A percentile compares a stretch with the other conserved stretches of the same genome.
phyloP scores from a whole-genome alignment of 345 rosid genomes.

The Dipteronia dyeriana region DNA sequence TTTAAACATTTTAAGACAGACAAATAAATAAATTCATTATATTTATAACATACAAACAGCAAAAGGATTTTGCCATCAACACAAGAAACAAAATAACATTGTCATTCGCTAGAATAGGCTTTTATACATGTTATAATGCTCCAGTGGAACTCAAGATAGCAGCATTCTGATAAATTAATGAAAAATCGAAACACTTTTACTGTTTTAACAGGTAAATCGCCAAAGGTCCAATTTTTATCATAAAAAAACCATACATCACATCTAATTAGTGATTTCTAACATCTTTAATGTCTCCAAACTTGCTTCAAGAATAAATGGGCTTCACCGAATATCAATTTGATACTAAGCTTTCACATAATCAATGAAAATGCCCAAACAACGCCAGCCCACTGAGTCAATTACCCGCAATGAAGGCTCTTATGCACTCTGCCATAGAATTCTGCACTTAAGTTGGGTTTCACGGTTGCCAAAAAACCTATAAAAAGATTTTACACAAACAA shows the following conservation, averaged over 20 bases:
- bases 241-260: background rate
- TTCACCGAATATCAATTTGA: background rate
- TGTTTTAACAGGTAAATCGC: background rate
- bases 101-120: background rate
- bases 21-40: too few relatives aligned
- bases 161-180: background rate
- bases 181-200: background rate
- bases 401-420: constrained; percentile 74
- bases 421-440: constrained; percentile 69
- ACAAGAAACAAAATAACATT: constrained; percentile 3
- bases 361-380: background rate
- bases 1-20: background rate
- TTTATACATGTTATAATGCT: background rate
- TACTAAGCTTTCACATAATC: background rate
- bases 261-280: background rate
- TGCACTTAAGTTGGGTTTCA: constrained; percentile 60
- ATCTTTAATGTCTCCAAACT: background rate
- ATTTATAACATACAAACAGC: background rate
- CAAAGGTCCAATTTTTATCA: background rate
- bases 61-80: background rate
- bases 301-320: background rate
- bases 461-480: constrained; percentile 48
- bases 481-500: background rate
- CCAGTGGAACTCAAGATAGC: background rate
- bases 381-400: constrained; percentile 9